Percentiles rank a stretch among this genome's conserved stretches.
Evolutionary conservation across 2,329 filamentous ascomycete genomes (phyloP).

Genomic region (Magnaporthiopsis incrustans): DNA sequence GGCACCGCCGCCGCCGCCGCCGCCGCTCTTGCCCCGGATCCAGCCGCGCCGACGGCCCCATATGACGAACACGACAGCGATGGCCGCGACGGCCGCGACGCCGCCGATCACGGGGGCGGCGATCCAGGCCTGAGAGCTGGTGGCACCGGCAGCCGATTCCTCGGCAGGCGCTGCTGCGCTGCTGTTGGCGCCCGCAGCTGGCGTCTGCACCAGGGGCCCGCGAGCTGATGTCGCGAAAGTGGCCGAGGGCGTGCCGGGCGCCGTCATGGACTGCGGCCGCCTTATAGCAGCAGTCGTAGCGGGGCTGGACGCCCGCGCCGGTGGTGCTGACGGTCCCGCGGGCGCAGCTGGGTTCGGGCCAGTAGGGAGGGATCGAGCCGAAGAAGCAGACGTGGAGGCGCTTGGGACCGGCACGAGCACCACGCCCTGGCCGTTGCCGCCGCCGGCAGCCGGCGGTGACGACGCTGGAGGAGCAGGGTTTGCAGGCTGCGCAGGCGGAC

Average conservation of each 20-base stretch:
- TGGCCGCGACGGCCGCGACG: constrained; percentile 22
- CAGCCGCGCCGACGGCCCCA: constrained; percentile 19
- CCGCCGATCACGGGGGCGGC: constrained; percentile 26
- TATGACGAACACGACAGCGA: constrained; percentile 22
- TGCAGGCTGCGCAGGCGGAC: too few relatives aligned
- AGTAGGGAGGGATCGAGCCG: too few relatives aligned
- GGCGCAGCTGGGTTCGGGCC: background rate
- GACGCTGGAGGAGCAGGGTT: constrained; percentile 1
- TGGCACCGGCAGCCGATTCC: background rate
- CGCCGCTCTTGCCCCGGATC: background rate
- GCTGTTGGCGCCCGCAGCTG: background rate
- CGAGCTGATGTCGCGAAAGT: background rate
- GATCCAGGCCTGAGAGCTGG: constrained; percentile 20
- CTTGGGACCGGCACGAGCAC: background rate
- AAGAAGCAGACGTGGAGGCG: too few relatives aligned
- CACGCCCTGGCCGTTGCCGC: background rate
- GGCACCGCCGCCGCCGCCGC: background rate
- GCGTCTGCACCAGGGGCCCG: constrained; percentile 6
- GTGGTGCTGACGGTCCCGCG: constrained; percentile 32
- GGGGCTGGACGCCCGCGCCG: constrained; percentile 26
- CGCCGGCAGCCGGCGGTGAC: background rate
- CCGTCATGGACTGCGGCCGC: constrained; percentile 1
- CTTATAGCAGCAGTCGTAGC: background rate
- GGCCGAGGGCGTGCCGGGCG: background rate
- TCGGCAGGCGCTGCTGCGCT: background rate